A percentile compares a stretch with the other conserved stretches of the same genome.
phyloP scores from a whole-genome alignment of 225 moss, liverwort and hornwort genomes.

The Anthoceros angustus region DNA sequence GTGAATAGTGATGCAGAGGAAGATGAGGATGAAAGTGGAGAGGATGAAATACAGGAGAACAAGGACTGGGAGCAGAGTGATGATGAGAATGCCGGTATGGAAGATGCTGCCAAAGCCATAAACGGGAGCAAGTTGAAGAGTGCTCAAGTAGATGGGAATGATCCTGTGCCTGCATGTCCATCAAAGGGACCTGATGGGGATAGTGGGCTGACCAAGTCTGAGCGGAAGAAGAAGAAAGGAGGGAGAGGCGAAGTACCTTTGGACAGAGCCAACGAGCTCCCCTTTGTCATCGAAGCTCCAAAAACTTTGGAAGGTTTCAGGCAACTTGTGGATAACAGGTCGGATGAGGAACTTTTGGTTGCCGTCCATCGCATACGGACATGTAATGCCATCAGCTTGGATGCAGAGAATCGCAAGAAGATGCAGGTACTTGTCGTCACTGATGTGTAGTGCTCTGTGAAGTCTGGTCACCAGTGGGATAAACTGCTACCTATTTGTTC shows the following conservation, averaged over 20 bases:
- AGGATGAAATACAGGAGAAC: conserved; percentile 17
- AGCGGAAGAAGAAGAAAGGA: conserved; percentile 11
- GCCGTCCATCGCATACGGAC: conserved; percentile 78
- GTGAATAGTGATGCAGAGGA: conserved; percentile 17
- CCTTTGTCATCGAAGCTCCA: conserved; percentile 84
- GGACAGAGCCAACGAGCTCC: conserved; percentile 32
- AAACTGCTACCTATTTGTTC: neutral
- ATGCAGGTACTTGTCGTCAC: conserved; percentile 71
- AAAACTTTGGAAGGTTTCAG: conserved; percentile 54
- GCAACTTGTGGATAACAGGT: conserved; percentile 41
- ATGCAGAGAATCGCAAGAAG: conserved; percentile 84
- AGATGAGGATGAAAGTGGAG: conserved; percentile 14
- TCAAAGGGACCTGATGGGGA: conserved; percentile 15
- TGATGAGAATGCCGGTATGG: conserved; percentile 27
- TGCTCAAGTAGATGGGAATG: neutral
- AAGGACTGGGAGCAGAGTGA: conserved; percentile 46
- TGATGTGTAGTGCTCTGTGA: no score
- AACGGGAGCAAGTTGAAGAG: no score
- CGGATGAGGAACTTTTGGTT: conserved; percentile 46
- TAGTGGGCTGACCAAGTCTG: conserved; percentile 12
- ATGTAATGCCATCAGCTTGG: conserved; percentile 86
- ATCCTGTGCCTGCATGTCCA: conserved; percentile 10
- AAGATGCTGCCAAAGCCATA: neutral
- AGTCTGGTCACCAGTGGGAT: no score
- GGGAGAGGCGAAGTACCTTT: conserved; percentile 14